Percentiles rank a stretch among this genome's conserved stretches.
Evolutionary conservation across 345 rosid species (phyloP).

Genomic region (Syzygium jambos): DNA sequence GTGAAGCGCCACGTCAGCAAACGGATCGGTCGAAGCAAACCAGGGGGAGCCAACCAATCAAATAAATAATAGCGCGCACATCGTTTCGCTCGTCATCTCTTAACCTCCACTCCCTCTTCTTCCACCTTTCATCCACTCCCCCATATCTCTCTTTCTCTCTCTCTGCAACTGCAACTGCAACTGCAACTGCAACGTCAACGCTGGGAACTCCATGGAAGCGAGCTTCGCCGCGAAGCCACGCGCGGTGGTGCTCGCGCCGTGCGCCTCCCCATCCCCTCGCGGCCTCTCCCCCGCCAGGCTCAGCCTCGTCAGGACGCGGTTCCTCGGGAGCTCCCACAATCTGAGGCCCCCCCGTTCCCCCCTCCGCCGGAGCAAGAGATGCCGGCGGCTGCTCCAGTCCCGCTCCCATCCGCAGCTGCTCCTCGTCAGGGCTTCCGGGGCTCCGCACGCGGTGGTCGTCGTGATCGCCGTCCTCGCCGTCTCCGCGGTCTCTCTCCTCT

Average conservation of each 20-base stretch:
- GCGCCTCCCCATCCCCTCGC: conserved; percentile 17
- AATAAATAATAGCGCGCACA: not conserved
- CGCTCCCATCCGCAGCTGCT: conserved; percentile 19
- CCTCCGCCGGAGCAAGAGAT: conserved; percentile 19
- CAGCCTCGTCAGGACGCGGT: conserved; percentile 26
- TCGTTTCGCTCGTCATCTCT: conserved; percentile 7
- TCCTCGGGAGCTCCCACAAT: conserved; percentile 40
- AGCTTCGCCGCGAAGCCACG: conserved; percentile 33
- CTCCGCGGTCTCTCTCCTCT: conserved; percentile 51
- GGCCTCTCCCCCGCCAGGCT: conserved; percentile 26
- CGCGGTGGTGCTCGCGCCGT: conserved; percentile 11
- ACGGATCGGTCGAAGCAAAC: not conserved
- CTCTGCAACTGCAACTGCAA: not conserved
- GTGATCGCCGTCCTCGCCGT: conserved; percentile 53
- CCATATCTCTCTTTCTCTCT: not conserved
- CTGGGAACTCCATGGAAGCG: conserved; percentile 28
- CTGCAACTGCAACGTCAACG: not conserved
- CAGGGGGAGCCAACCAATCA: not conserved
- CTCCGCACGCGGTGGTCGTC: conserved; percentile 7
- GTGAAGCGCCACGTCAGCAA: not conserved
- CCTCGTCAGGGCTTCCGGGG: not conserved
- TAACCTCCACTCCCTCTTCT: conserved; percentile 10
- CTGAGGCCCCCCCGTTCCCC: conserved; percentile 40
- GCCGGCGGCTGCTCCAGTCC: conserved; percentile 26
- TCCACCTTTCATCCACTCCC: not conserved